Evolutionary conservation across 805 yeast species (phyloP).

Genomic region (Debaryomyces hansenii): DNA sequence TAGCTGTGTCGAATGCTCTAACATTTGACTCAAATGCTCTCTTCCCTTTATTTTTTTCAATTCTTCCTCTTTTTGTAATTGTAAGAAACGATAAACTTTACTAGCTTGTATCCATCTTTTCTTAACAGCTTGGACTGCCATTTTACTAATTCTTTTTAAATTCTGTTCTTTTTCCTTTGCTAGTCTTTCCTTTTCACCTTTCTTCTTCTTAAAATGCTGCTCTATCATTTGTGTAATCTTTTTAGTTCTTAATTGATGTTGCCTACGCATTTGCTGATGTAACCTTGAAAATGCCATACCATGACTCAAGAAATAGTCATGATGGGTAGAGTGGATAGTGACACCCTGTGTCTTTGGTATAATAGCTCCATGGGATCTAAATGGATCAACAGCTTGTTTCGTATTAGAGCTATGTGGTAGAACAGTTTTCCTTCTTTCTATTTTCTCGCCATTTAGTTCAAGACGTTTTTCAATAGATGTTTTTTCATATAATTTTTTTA

Average conservation of each 20-base stretch:
- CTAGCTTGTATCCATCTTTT: constrained; percentile 90
- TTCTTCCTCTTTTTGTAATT: constrained; percentile 76
- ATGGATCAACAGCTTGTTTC: constrained; percentile 45
- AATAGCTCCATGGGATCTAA: constrained; percentile 43
- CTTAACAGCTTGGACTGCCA: constrained; percentile 80
- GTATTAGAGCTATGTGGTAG: constrained; percentile 42
- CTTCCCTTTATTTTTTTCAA: constrained; percentile 79
- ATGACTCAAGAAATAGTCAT: constrained; percentile 76
- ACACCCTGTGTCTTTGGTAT: constrained; percentile 46
- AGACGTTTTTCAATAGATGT: constrained; percentile 33
- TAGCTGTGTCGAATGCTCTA: constrained; percentile 88
- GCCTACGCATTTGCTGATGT: constrained; percentile 62
- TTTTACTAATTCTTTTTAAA: constrained; percentile 68
- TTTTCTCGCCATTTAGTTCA: constrained; percentile 49
- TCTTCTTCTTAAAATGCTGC: constrained; percentile 77
- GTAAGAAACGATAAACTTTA: constrained; percentile 71
- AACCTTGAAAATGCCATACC: constrained; percentile 70
- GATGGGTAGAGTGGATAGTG: constrained; percentile 48
- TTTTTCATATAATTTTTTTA: constrained; percentile 46
- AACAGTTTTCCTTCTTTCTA: constrained; percentile 44
- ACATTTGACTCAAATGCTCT: constrained; percentile 80
- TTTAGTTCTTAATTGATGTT: constrained; percentile 65
- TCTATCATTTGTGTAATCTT: constrained; percentile 82
- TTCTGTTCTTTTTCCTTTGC: constrained; percentile 73
- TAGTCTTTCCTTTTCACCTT: constrained; percentile 85